Evolutionary conservation across 2,329 filamentous ascomycete genomes (phyloP).

Genomic region (Elsinoe australis): DNA sequence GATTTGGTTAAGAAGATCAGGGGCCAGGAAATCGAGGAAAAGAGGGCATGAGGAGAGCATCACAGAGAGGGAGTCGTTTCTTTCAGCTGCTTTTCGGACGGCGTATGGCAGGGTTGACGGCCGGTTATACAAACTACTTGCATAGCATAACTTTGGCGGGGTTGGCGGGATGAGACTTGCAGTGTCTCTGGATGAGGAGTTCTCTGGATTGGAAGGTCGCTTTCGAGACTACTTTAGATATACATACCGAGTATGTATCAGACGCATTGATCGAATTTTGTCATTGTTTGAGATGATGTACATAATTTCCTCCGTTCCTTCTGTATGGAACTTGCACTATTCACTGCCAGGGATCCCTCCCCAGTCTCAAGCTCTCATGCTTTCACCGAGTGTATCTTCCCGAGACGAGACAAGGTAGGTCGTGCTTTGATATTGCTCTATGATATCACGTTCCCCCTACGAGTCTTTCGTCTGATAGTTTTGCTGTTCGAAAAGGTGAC

Average conservation of each 20-base stretch:
- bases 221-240: no score
- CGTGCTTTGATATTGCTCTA: no score
- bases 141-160: constrained; percentile 1
- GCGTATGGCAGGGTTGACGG: no score
- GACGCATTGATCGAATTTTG: not conserved
- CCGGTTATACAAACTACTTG: no score
- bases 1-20: constrained; percentile 30
- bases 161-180: not conserved
- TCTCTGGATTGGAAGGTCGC: not conserved
- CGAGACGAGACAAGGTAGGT: no score
- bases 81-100: no score
- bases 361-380: not conserved
- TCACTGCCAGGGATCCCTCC: not conserved
- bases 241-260: not conserved
- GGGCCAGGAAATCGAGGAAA: constrained; percentile 12
- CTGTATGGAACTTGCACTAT: not conserved
- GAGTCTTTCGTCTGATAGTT: constrained; percentile 56
- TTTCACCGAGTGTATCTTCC: no score
- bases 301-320: not conserved
- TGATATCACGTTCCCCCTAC: not conserved
- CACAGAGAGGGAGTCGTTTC: not conserved
- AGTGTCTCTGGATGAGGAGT: no score
- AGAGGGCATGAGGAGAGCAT: not conserved
- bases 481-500: constrained; percentile 71
- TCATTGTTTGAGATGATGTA: constrained; percentile 9